A percentile compares a stretch with the other conserved stretches of the same genome.
phyloP scores from a whole-genome alignment of 768 basidiomycete genomes.

The Xerocomellus dryophilus region DNA sequence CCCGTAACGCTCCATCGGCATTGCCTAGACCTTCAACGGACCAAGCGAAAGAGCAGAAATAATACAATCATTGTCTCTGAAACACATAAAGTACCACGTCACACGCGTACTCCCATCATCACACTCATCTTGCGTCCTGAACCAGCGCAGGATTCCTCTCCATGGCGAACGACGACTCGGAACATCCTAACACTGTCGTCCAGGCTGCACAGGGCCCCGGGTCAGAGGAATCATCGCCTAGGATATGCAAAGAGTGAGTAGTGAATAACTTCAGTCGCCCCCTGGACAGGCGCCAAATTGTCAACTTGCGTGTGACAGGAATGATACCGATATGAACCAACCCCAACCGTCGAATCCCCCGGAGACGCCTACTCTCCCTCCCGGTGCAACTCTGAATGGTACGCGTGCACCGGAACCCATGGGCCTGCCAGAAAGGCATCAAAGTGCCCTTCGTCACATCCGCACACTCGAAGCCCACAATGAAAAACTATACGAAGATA shows the following conservation, averaged over 20 bases:
- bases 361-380: slow-evolving; percentile 4
- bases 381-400: slow-evolving; percentile 20
- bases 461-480: slow-evolving; percentile 30
- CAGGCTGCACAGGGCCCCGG: slow-evolving; percentile 17
- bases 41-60: background rate
- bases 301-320: slow-evolving; percentile 5
- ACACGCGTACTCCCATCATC: background rate
- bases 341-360: background rate
- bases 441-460: slow-evolving; percentile 32
- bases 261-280: background rate
- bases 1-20: background rate
- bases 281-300: background rate
- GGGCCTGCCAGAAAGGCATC: slow-evolving; percentile 30
- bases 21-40: background rate
- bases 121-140: background rate
- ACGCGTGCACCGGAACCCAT: slow-evolving; percentile 45
- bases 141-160: background rate
- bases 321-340: background rate
- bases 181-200: background rate
- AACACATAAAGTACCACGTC: slow-evolving; percentile 5
- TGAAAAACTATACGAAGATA: slow-evolving; percentile 38
- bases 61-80: slow-evolving; percentile 2
- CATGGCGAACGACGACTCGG: slow-evolving; percentile 10
- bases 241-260: slow-evolving; percentile 13
- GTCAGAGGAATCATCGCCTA: background rate